Conservation (phyloP, 352 stramenopile genomes). For the Pythium periplocum region DNA sequence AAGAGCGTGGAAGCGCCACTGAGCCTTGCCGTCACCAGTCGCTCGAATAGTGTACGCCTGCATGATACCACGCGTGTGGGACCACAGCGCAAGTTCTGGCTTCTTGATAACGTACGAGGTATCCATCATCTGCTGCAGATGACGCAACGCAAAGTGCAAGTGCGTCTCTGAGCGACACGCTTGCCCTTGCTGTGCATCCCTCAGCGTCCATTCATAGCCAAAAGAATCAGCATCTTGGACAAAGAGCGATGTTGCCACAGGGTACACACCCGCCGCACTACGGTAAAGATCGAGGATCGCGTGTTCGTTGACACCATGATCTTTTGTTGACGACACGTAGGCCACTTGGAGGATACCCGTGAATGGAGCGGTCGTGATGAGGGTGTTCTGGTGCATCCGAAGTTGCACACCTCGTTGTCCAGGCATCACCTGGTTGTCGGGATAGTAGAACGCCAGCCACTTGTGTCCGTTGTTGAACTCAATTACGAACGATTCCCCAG, state of each 20-base stretch:
- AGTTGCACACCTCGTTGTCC: slow-evolving; percentile 7
- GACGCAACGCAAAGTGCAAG: slow-evolving; percentile 65
- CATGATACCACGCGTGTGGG: slow-evolving; percentile 69
- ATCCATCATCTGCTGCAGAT: slow-evolving; percentile 56
- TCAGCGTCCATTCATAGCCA: slow-evolving; percentile 53
- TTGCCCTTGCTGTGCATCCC: background rate
- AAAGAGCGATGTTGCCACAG: slow-evolving; percentile 15
- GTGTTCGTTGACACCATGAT: slow-evolving; percentile 15
- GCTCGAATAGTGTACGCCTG: slow-evolving; percentile 40
- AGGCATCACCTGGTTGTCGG: slow-evolving; percentile 1
- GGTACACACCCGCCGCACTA: slow-evolving; percentile 48
- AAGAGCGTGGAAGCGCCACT: slow-evolving; percentile 51
- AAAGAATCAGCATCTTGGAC: slow-evolving; percentile 38
- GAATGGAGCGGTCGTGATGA: slow-evolving; percentile 49
- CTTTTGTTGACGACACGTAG: slow-evolving; percentile 32
- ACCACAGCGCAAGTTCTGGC: slow-evolving; percentile 52
- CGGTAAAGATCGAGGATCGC: slow-evolving; percentile 56
- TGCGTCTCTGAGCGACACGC: background rate
- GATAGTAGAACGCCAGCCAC: slow-evolving; percentile 70
- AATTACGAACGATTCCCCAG: slow-evolving; percentile 43
- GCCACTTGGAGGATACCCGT: slow-evolving; percentile 60
- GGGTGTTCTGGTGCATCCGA: slow-evolving; percentile 39
- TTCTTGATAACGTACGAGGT: slow-evolving; percentile 27
- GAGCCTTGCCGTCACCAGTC: slow-evolving; percentile 1
- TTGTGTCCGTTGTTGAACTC: slow-evolving; percentile 73